Evolutionary conservation across 441 rosid species (phyloP).

Genomic region (Adansonia madagascariensis): DNA sequence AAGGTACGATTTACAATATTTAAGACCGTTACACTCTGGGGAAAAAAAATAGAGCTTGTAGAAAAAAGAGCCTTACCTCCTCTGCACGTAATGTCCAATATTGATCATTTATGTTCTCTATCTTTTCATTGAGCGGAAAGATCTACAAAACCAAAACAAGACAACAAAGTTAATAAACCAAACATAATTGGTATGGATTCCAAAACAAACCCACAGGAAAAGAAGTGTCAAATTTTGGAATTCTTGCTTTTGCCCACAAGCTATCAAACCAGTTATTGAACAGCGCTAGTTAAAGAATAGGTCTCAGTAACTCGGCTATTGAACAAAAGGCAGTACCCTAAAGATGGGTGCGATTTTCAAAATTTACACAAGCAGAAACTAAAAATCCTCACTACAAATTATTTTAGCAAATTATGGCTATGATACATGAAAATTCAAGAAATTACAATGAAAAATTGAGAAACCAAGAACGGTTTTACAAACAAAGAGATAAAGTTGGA

Average conservation of each 20-base stretch:
- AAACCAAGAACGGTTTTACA: neutral
- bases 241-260: slow-evolving; percentile 9
- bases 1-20: neutral
- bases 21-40: neutral
- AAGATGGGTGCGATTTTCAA: slow-evolving; percentile 15
- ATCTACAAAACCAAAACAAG: slow-evolving; percentile 52
- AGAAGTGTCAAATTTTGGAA: neutral
- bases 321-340: neutral
- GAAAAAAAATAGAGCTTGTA: neutral
- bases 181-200: neutral
- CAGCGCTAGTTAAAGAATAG: neutral
- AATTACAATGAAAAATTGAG: neutral
- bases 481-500: slow-evolving; percentile 1
- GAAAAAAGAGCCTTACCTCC: slow-evolving; percentile 59
- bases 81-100: slow-evolving; percentile 98
- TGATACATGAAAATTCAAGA: neutral
- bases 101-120: slow-evolving; percentile 98
- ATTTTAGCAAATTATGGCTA: neutral
- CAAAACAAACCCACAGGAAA: neutral
- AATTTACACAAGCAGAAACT: slow-evolving; percentile 1
- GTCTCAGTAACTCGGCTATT: slow-evolving; percentile 1
- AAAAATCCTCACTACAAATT: slow-evolving; percentile 11
- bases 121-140: slow-evolving; percentile 76
- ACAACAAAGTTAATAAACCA: neutral
- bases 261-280: neutral